Conservation (phyloP, 1,284 basidiomycete species). For the Veloporphyrellus conicus region DNA sequence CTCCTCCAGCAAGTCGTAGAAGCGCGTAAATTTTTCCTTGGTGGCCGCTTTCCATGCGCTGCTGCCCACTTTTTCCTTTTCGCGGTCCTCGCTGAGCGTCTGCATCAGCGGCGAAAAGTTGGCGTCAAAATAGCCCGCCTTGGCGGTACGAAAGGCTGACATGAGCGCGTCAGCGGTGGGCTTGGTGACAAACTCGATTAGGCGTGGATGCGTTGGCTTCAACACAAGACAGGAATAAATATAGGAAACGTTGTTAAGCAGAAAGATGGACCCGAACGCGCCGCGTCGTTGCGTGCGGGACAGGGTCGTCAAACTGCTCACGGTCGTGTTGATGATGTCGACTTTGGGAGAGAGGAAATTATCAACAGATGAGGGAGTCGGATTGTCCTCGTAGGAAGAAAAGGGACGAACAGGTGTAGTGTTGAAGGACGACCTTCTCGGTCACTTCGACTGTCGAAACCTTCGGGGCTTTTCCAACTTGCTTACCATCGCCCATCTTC, state of each 20-base stretch:
- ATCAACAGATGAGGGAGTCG: not conserved
- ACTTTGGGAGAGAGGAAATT: slow-evolving; percentile 38
- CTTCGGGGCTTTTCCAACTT: slow-evolving; percentile 50
- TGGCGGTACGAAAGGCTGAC: slow-evolving; percentile 69
- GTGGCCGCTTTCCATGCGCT: slow-evolving; percentile 49
- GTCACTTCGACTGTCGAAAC: slow-evolving; percentile 44
- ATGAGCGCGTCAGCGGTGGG: slow-evolving; percentile 58
- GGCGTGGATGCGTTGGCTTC: slow-evolving; percentile 43
- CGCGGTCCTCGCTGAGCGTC: slow-evolving; percentile 59
- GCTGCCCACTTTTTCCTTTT: slow-evolving; percentile 51
- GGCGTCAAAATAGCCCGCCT: slow-evolving; percentile 75
- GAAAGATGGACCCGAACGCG: slow-evolving; percentile 67
- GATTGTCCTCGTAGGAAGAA: not conserved
- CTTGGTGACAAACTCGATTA: slow-evolving; percentile 52
- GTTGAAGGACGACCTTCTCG: slow-evolving; percentile 61
- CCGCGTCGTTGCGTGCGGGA: slow-evolving; percentile 62
- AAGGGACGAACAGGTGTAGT: slow-evolving; percentile 59
- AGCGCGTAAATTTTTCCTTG: slow-evolving; percentile 76
- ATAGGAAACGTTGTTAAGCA: slow-evolving; percentile 73
- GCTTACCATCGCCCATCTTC: slow-evolving; percentile 80
- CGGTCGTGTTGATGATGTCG: slow-evolving; percentile 61
- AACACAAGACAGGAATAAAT: slow-evolving; percentile 56
- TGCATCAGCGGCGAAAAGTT: slow-evolving; percentile 76
- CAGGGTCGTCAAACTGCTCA: slow-evolving; percentile 56
- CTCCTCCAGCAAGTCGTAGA: slow-evolving; percentile 74